Evolutionary conservation across 2,329 filamentous ascomycete genomes (phyloP), one percentile per base, ranked within the genome.

Genomic region (Alternaria sp.): DNA sequence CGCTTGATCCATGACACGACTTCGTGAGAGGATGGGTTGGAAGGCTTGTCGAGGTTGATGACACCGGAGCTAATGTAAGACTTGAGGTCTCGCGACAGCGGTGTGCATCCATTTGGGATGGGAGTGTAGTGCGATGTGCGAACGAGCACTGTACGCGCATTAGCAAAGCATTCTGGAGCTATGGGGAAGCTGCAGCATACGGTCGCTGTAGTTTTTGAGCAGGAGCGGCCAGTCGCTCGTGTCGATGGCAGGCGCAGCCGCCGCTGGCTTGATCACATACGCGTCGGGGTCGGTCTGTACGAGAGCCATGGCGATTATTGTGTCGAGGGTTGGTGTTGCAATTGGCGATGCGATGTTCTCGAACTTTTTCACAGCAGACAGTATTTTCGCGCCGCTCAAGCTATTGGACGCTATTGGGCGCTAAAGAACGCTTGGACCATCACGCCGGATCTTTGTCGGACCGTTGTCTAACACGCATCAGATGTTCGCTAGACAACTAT

Each of bases 1-100:
- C 95, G 91, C 90, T 99, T 99, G 75, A 98, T 92, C 96, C 96
- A 99, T 71, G 96, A 95, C 78, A 99, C 96, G 71, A 99, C 96
- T 87, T 99, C 96, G 87, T 99, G 96, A 78, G 92, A 96, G 72
- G 94, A 97, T 58, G 95, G 95, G 86, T 99, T 99, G 57, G 94
- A 96, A 61, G 95, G 96, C 86, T 97, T 97, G 85, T 96, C 93
- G 74, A 97, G 90, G 85, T 99, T 99, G 84, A 99, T 98, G 63
- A 99, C 95, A 84, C 96, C 96, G 69, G 93, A 97, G 81, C 92
- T 95, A 80, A 99, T 90, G 85, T 98, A 99, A 69, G 92, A 94
- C 87, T 97, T 97, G 79, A 99, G 88, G 81, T 98, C 95, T 82
- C 96, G 92, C 84, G 93, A 94, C 79, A 96, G 85, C 60, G 96